Evolutionary conservation across 805 yeast genomes (phyloP).

Genomic region (Suhomyces prunicola): DNA sequence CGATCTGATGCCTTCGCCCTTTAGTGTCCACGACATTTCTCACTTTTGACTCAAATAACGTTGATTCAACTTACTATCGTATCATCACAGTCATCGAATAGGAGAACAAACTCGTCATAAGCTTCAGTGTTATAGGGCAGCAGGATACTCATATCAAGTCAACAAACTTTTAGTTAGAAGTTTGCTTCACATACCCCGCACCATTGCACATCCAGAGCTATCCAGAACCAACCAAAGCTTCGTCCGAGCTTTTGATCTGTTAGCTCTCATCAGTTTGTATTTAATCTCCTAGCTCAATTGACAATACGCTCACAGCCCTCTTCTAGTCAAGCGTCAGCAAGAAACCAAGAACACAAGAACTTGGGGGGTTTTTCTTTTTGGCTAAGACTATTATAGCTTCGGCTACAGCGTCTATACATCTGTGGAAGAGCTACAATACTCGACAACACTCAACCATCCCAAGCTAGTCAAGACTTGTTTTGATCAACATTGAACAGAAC

Average conservation of each 20-base stretch:
- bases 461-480: too few relatives aligned
- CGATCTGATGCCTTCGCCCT: not conserved
- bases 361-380: not conserved
- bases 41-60: not conserved
- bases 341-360: too few relatives aligned
- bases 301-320: too few relatives aligned
- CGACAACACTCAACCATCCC: not conserved
- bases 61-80: not conserved
- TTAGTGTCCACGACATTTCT: not conserved
- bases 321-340: not conserved
- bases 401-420: not conserved
- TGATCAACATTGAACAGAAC: too few relatives aligned
- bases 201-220: not conserved
- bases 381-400: not conserved
- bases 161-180: not conserved
- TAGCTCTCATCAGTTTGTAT: not conserved
- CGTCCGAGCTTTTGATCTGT: not conserved
- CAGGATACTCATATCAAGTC: not conserved
- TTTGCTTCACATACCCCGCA: not conserved
- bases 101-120: not conserved
- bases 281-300: not conserved
- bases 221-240: not conserved
- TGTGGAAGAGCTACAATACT: not conserved
- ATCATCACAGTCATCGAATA: not conserved
- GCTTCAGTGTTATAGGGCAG: not conserved